Conservation (phyloP, 495 filamentous ascomycete genomes). For the Aspergillus diversus region DNA sequence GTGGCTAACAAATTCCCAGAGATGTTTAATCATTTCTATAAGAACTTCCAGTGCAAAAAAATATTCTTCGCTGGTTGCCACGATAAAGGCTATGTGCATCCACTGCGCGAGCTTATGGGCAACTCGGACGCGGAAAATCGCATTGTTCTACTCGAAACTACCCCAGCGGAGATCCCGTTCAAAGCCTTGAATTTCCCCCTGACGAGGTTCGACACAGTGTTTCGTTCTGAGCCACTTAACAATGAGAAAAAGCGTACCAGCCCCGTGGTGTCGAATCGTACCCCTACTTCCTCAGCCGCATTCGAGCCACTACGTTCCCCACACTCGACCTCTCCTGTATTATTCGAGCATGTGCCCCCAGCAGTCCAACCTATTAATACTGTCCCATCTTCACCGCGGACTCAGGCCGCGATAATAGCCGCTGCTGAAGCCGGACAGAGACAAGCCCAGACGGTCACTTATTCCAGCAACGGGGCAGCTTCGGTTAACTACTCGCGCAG, state of each 20-base stretch:
- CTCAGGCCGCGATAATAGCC: too few relatives aligned
- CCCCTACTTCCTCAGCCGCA: background rate
- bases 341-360: too few relatives aligned
- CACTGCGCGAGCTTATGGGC: conserved; percentile 10
- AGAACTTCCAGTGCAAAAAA: conserved; percentile 20
- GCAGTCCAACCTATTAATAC: too few relatives aligned
- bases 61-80: conserved; percentile 26
- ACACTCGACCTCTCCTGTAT: background rate
- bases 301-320: too few relatives aligned
- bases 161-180: background rate
- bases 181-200: background rate
- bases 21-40: conserved; percentile 18
- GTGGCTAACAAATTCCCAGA: background rate
- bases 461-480: background rate
- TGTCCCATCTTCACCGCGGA: too few relatives aligned
- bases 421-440: background rate
- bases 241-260: background rate
- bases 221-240: background rate
- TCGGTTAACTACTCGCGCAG: background rate
- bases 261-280: background rate
- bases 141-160: conserved; percentile 4
- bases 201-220: background rate
- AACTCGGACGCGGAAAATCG: conserved; percentile 11
- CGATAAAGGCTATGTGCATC: conserved; percentile 18
- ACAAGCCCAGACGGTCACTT: background rate